A percentile compares a stretch with the other conserved stretches of the same genome.
phyloP scores from a whole-genome alignment of 305 asterid genomes.

The Ilex paraguariensis region DNA sequence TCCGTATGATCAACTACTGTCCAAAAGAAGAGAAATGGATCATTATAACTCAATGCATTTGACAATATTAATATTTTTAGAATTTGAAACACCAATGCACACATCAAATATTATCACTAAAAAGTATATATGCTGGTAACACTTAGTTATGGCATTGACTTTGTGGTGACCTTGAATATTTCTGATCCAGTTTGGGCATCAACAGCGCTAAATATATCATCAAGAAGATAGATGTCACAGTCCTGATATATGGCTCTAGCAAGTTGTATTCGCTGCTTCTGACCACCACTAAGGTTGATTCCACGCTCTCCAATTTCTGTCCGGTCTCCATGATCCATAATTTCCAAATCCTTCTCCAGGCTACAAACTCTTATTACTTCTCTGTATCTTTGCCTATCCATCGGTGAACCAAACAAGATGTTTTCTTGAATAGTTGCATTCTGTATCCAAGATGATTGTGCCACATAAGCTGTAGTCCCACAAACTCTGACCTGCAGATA shows the following conservation, averaged over 20 bases:
- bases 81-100: no score
- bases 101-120: no score
- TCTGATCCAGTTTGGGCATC: conserved; percentile 3
- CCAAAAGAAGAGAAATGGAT: no score
- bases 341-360: conserved; percentile 4
- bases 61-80: no score
- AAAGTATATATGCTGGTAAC: no score
- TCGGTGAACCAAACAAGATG: conserved; percentile 1
- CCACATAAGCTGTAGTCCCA: background rate
- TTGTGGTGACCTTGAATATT: background rate
- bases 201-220: conserved; percentile 1
- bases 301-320: background rate
- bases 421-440: conserved; percentile 3
- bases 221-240: conserved; percentile 1
- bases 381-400: background rate
- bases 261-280: background rate
- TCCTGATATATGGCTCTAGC: background rate
- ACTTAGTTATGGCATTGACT: no score
- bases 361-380: background rate
- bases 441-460: background rate
- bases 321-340: background rate
- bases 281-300: no score
- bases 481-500: background rate
- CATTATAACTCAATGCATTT: no score
- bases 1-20: no score